phyloP scores from a whole-genome alignment of 2,329 filamentous ascomycete genomes.

The Aspergillus tamarii region DNA sequence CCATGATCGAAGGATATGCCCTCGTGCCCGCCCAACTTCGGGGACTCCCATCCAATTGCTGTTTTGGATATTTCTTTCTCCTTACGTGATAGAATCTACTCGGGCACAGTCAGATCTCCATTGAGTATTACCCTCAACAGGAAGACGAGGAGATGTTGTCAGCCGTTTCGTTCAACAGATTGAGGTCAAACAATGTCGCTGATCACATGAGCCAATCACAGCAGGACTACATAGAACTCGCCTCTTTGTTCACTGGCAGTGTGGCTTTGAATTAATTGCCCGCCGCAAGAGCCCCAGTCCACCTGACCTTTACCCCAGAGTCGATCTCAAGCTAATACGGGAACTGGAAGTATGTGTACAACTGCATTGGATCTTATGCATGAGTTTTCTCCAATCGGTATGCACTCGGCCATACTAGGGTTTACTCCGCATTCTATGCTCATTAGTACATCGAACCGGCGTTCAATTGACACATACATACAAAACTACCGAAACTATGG shows the following conservation, averaged over 20 bases:
- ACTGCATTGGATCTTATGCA: neutral
- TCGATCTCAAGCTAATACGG: neutral
- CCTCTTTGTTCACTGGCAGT: no score
- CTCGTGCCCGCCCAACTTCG: neutral
- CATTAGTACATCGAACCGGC: neutral
- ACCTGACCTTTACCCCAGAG: conserved; percentile 1
- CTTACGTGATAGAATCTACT: neutral
- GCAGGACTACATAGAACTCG: no score
- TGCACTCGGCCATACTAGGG: neutral
- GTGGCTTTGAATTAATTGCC: neutral
- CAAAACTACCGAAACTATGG: no score
- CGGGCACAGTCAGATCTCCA: neutral
- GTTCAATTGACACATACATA: neutral
- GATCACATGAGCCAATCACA: neutral
- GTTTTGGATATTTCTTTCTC: neutral
- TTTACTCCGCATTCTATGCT: neutral
- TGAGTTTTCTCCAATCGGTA: neutral
- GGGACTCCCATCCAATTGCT: neutral
- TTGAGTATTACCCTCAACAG: neutral
- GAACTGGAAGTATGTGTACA: neutral
- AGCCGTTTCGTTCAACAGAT: neutral
- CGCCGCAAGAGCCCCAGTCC: neutral
- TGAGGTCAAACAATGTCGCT: neutral
- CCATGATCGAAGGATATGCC: neutral
- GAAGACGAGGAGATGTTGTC: neutral